Conservation (phyloP, 441 rosid genomes). For the Populus hybrid region DNA sequence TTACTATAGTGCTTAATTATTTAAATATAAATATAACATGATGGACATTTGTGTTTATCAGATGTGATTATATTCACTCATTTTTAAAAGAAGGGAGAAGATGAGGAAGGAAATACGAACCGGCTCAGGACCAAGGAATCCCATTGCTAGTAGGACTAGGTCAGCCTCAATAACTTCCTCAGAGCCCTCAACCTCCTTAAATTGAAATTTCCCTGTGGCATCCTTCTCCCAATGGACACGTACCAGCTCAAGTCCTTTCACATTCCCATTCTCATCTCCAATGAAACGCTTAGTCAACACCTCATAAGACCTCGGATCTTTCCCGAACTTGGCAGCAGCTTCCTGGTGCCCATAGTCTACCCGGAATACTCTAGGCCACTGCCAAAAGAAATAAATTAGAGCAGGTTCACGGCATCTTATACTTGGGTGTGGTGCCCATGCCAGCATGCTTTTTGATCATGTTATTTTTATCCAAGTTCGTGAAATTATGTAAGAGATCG, state of each 20-base stretch:
- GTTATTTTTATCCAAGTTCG: not conserved
- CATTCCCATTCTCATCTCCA: conserved; percentile 82
- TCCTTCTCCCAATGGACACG: conserved; percentile 92
- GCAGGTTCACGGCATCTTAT: not conserved
- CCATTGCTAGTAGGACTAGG: conserved; percentile 94
- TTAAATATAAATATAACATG: too few species aligned
- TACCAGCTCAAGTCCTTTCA: conserved; percentile 87
- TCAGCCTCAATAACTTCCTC: conserved; percentile 91
- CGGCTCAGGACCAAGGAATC: conserved; percentile 96
- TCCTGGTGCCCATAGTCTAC: conserved; percentile 99
- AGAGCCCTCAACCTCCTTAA: conserved; percentile 86
- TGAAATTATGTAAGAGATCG: not conserved
- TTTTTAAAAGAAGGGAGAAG: not conserved
- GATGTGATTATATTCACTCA: not conserved
- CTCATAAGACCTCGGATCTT: conserved; percentile 94
- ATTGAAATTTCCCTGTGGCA: conserved; percentile 75
- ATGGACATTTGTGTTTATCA: too few species aligned
- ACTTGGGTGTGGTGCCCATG: not conserved
- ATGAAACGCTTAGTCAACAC: conserved; percentile 88
- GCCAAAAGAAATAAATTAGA: conserved; percentile 17
- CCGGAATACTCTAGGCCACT: conserved; percentile 99
- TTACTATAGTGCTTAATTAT: too few species aligned
- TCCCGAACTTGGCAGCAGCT: conserved; percentile 85
- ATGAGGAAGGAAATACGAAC: conserved; percentile 42
- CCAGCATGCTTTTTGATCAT: not conserved